phyloP scores from a whole-genome alignment of 2,329 filamentous ascomycete species.

The Alternaria infectoria region DNA sequence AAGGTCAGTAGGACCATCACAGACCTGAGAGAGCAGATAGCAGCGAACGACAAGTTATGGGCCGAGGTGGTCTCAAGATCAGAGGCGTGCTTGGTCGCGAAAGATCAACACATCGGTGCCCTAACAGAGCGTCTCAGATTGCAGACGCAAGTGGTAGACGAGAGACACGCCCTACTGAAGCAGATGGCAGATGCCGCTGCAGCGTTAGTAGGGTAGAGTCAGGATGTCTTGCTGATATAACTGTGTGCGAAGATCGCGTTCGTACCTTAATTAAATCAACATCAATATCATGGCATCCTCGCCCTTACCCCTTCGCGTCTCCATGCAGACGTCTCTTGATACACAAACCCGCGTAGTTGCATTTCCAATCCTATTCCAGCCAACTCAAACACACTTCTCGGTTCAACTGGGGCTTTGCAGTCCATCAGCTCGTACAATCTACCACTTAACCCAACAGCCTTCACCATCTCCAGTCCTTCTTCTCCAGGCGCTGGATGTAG shows the following conservation, averaged over 20 bases:
- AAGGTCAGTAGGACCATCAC: background rate
- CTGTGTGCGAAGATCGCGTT: background rate
- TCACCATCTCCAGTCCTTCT: too few relatives aligned
- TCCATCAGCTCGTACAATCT: too few relatives aligned
- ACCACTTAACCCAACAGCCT: too few relatives aligned
- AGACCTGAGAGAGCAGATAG: background rate
- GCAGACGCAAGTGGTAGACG: background rate
- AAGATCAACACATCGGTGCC: background rate
- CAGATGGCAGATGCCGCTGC: background rate
- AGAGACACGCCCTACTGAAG: background rate
- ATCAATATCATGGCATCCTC: background rate
- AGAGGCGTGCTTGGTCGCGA: background rate
- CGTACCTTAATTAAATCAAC: background rate
- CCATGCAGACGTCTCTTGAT: too few relatives aligned
- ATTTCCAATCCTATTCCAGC: too few relatives aligned
- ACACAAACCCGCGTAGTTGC: too few relatives aligned
- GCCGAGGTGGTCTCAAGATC: background rate
- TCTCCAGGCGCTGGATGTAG: too few relatives aligned
- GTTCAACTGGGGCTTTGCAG: too few relatives aligned
- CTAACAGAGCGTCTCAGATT: background rate
- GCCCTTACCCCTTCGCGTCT: too few relatives aligned
- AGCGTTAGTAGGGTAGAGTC: background rate
- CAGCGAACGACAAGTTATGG: background rate
- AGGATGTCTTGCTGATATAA: background rate
- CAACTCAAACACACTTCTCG: too few relatives aligned